Percentiles rank a stretch among this genome's conserved stretches.
Conservation (phyloP, 2,329 filamentous ascomycete genomes). For the Colletotrichum sp. region DNA sequence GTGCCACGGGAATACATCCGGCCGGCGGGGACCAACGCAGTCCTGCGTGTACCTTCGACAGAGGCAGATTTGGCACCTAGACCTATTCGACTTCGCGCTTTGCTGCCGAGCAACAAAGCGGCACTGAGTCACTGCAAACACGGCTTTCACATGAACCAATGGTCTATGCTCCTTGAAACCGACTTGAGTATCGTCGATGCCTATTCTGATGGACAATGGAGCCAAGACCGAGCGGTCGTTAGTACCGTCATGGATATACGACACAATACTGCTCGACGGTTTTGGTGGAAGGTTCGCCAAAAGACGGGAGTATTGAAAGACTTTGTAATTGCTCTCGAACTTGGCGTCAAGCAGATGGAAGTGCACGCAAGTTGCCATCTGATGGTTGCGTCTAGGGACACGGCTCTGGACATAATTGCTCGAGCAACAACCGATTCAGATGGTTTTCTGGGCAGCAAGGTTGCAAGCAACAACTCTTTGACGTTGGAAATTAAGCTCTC, state of each 20-base stretch:
- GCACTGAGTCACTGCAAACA: neutral
- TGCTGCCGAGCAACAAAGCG: neutral
- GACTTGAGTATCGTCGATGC: neutral
- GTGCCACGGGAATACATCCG: neutral
- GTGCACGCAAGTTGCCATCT: neutral
- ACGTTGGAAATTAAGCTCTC: neutral
- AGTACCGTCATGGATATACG: neutral
- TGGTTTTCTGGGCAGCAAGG: accelerated
- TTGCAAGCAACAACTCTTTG: neutral
- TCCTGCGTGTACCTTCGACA: neutral
- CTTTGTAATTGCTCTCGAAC: neutral
- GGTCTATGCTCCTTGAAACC: accelerated
- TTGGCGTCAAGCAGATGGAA: neutral
- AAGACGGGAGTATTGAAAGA: neutral
- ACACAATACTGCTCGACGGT: neutral
- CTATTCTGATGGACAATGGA: neutral
- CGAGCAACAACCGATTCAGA: neutral
- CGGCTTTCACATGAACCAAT: neutral
- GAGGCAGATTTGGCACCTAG: neutral
- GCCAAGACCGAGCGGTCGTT: neutral
- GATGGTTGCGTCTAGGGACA: neutral
- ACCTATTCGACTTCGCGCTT: neutral
- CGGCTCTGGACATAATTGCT: neutral
- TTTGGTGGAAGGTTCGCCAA: neutral
- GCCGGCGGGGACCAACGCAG: neutral